These are phyloP conservation scores for Salicornia ramosissima DNA, from an alignment of 148 eudicot species.

Conservation along the genomic window DNA sequence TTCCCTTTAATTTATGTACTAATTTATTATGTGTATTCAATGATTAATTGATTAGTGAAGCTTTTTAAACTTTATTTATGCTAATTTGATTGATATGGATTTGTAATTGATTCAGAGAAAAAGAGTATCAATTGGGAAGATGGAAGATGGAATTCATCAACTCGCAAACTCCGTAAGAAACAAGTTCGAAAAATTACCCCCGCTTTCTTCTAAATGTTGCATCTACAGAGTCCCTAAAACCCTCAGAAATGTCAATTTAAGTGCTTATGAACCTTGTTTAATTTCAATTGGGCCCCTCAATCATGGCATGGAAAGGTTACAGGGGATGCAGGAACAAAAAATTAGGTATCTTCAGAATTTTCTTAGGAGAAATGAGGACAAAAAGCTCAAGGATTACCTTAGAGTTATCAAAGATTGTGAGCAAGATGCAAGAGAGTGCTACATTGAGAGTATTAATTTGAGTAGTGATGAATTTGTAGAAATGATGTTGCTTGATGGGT, in stretches of 20 bases:
- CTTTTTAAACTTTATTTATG: not conserved
- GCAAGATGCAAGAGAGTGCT: slow-evolving; percentile 24
- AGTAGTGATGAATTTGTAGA: slow-evolving; percentile 28
- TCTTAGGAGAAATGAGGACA: slow-evolving; percentile 29
- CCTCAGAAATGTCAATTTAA: slow-evolving; percentile 24
- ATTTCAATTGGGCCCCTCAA: slow-evolving; percentile 32
- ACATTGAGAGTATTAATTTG: slow-evolving; percentile 18
- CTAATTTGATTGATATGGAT: too few species aligned
- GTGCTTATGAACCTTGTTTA: slow-evolving; percentile 26
- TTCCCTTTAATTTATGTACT: too few species aligned
- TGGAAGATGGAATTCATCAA: slow-evolving; percentile 25
- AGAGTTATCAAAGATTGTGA: slow-evolving; percentile 27
- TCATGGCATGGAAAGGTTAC: slow-evolving; percentile 10
- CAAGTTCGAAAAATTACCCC: slow-evolving; percentile 29
- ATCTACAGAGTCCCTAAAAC: slow-evolving; percentile 31
- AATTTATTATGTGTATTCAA: too few species aligned
- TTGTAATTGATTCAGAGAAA: too few species aligned
- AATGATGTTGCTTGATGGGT: slow-evolving; percentile 32
- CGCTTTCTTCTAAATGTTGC: slow-evolving; percentile 34
- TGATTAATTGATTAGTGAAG: not conserved
- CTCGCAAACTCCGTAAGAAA: slow-evolving; percentile 17
- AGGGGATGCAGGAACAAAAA: slow-evolving; percentile 31
- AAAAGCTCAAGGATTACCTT: slow-evolving; percentile 25
- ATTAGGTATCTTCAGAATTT: slow-evolving; percentile 30
- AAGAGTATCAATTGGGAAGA: slow-evolving; percentile 7